phyloP scores from a whole-genome alignment of 352 stramenopile species.

The Pythium scleroteichum region DNA sequence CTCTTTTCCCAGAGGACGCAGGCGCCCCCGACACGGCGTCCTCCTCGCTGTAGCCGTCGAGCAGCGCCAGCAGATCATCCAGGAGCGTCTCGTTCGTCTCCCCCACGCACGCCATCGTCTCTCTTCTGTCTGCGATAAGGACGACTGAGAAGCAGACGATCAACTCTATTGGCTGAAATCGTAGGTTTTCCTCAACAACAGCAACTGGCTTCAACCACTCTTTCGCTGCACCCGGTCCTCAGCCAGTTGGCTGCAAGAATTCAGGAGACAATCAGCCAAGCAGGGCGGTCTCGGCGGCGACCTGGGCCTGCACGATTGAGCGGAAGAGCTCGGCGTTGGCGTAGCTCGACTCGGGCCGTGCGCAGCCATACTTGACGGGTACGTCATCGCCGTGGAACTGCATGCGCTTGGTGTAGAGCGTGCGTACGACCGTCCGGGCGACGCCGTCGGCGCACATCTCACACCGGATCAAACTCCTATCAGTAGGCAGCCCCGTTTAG shows the following conservation, averaged over 20 bases:
- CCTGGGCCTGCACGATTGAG: too few relatives aligned
- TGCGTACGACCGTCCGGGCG: background rate
- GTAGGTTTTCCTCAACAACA: too few relatives aligned
- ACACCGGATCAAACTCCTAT: conserved; percentile 5
- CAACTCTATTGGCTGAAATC: conserved; percentile 1
- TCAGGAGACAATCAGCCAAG: too few relatives aligned
- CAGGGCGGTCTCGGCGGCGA: too few relatives aligned
- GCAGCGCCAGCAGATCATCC: conserved; percentile 1
- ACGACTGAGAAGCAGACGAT: background rate
- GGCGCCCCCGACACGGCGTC: background rate
- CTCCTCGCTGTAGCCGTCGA: background rate
- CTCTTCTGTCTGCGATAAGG: background rate
- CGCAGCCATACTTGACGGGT: too few relatives aligned
- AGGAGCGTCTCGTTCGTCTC: conserved; percentile 1
- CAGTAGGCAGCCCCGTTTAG: background rate
- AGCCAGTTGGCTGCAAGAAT: background rate
- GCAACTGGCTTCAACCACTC: background rate
- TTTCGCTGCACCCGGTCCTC: too few relatives aligned
- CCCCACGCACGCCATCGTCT: background rate
- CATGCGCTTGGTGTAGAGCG: too few relatives aligned
- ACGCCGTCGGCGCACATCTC: conserved; percentile 3
- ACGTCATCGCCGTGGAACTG: too few relatives aligned
- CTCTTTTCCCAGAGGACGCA: background rate
- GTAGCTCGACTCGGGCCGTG: too few relatives aligned
- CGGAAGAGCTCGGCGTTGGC: too few relatives aligned